Conservation (phyloP, 176 grass and related monocot genomes). For the Elymus sibiricus region DNA sequence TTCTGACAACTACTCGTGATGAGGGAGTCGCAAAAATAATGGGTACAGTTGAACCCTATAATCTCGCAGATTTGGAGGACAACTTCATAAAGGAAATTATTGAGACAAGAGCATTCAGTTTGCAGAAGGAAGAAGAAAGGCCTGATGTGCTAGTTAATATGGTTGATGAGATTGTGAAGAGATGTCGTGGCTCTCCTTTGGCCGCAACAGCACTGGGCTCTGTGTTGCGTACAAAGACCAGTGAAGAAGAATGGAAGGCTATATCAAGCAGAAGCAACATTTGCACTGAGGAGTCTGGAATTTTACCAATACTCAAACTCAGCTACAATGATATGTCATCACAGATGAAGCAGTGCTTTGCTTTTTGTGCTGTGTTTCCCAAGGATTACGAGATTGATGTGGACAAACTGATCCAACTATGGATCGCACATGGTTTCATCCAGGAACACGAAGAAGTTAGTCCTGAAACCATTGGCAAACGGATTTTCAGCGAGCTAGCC, state of each 20-base stretch:
- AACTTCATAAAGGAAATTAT: neutral
- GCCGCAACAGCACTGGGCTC: neutral
- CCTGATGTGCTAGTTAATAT: neutral
- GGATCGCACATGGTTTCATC: neutral
- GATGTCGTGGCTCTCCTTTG: constrained; percentile 26
- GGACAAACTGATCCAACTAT: neutral
- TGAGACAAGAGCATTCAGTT: neutral
- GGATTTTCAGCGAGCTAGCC: neutral
- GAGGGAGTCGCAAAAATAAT: neutral
- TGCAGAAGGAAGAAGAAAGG: neutral
- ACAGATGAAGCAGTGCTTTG: neutral
- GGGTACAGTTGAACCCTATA: neutral
- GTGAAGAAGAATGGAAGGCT: constrained; percentile 5
- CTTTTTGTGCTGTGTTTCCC: neutral
- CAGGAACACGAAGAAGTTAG: neutral
- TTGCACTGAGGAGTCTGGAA: neutral
- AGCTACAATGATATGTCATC: constrained; percentile 17
- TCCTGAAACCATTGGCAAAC: neutral
- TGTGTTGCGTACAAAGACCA: constrained; percentile 1
- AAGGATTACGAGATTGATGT: neutral
- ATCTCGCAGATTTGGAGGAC: neutral
- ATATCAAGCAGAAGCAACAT: neutral
- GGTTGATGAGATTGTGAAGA: neutral
- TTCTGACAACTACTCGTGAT: neutral
- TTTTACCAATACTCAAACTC: constrained; percentile 1